Evolutionary conservation across 345 rosid species (phyloP), one percentile per base, ranked within the genome.

Genomic region (Eucalyptus leucophloia): DNA sequence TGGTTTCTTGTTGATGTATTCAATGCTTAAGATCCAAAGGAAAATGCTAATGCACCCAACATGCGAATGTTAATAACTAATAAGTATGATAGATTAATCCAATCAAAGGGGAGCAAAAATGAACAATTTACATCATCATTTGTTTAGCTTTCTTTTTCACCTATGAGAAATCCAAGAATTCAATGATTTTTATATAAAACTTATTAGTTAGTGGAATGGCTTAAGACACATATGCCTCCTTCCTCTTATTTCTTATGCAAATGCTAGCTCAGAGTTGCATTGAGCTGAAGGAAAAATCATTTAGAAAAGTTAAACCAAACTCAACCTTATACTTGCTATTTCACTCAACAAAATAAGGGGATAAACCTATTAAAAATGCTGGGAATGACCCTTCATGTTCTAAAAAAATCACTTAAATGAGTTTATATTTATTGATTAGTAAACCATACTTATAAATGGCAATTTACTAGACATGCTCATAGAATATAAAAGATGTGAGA

Each of bases 51-150:
- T 30, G 19, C 19, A 15, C 2, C 72, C 37, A 65, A 15, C 1
- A 1, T 1, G 0, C 10, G 0, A 8, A 65, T n/a, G 6, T n/a
- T 65, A 65, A 62, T 65, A 65, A 62, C 9, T 30, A 28, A 62
- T 12, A 62, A 62, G 34, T 7, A 30, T 30, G 34, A 62, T 14
- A 30, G 9, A 62, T 30, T 62, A 62, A 62, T 62, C 14, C 65
- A 58, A 58, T 26, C 4, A 13, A 26, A 5, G 65, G 2, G 65
- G 15, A 11, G 16, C 4, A 58, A 58, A 62, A 62, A 30, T 14
- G 18, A 62, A 30, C 18, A 62, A 62, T 30, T 62, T 32, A 2
- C 0, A 2, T 62, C 37, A 30, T 62, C 18, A 30, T 62, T 62
- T 30, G 3, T 30, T 30, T 62, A 62, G 18, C 18, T 30, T 54